phyloP scores from a whole-genome alignment of 2,329 filamentous ascomycete genomes.

The Aspergillus ibericus region DNA sequence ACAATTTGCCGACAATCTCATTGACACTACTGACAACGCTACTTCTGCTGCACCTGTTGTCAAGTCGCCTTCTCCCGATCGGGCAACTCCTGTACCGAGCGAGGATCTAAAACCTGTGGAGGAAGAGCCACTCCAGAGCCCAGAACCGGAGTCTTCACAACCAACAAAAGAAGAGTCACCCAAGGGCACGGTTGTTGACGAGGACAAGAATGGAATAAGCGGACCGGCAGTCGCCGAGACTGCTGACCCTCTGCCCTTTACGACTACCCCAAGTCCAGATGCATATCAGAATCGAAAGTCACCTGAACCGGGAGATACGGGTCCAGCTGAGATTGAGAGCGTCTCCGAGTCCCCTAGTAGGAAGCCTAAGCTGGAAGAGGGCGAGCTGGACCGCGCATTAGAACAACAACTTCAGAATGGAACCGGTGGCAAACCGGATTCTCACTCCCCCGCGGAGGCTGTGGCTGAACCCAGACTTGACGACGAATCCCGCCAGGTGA shows the following conservation, averaged over 20 bases:
- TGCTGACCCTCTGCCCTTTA: slow-evolving; percentile 7
- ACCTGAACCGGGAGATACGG: slow-evolving; percentile 21
- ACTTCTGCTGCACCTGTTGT: background rate
- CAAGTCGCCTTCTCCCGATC: slow-evolving; percentile 18
- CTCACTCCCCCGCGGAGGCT: slow-evolving; percentile 20
- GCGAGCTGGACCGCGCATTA: slow-evolving; percentile 23
- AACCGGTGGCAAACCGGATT: slow-evolving; percentile 19
- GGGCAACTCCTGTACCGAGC: slow-evolving; percentile 10
- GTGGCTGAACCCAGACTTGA: slow-evolving; percentile 13
- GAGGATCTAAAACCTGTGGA: slow-evolving; percentile 10
- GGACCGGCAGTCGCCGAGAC: background rate
- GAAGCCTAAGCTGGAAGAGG: slow-evolving; percentile 34
- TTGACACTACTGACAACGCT: slow-evolving; percentile 5
- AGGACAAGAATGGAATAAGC: slow-evolving; percentile 5
- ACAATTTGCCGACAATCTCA: slow-evolving; percentile 11
- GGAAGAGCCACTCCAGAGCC: slow-evolving; percentile 5
- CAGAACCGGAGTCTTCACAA: background rate
- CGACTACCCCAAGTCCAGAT: slow-evolving; percentile 18
- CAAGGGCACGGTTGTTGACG: slow-evolving; percentile 11
- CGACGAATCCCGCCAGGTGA: slow-evolving; percentile 22
- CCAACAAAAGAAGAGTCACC: slow-evolving; percentile 7
- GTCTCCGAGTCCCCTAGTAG: slow-evolving; percentile 24
- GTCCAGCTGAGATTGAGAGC: slow-evolving; percentile 16
- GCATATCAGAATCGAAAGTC: slow-evolving; percentile 29
- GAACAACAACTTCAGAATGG: slow-evolving; percentile 26